Evolutionary conservation across 257 asterid species (phyloP).

Genomic region (Fraxinus anomala): DNA sequence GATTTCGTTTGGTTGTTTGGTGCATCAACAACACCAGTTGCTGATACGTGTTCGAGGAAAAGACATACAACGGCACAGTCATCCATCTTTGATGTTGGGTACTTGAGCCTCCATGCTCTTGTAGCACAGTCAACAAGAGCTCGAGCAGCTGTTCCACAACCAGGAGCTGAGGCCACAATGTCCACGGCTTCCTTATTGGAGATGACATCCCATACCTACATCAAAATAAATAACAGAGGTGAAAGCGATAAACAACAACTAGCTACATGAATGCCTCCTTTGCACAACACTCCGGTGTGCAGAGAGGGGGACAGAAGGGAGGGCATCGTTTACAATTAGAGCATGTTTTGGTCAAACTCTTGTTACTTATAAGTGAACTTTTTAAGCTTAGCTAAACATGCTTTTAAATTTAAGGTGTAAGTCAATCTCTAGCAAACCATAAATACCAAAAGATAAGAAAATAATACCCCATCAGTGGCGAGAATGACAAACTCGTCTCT

Average conservation of each 20-base stretch:
- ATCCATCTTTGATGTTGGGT: constrained; percentile 96
- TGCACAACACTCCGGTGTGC: neutral
- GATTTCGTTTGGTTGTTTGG: constrained; percentile 25
- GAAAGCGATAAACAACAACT: neutral
- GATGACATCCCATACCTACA: constrained; percentile 96
- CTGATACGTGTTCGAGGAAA: constrained; percentile 46
- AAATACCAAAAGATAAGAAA: constrained; percentile 11
- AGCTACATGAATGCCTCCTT: neutral
- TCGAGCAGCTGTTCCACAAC: constrained; percentile 76
- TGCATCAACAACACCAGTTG: constrained; percentile 23
- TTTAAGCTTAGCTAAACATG: no score
- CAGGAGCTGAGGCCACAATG: constrained; percentile 87
- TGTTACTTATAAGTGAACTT: no score
- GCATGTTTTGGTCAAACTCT: no score
- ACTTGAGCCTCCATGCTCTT: constrained; percentile 95
- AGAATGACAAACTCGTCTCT: constrained; percentile 82
- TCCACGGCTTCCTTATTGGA: constrained; percentile 94
- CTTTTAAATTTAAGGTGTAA: neutral
- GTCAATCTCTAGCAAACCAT: neutral
- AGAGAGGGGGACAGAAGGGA: neutral
- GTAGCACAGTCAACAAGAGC: constrained; percentile 95
- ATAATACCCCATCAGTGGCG: constrained; percentile 92
- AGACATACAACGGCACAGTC: constrained; percentile 96
- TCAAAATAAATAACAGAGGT: constrained; percentile 9
- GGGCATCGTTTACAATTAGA: no score